Evolutionary conservation across 352 stramenopile genomes (phyloP), one percentile per base, ranked within the genome.

Genomic region (Phytophthora brassicae): DNA sequence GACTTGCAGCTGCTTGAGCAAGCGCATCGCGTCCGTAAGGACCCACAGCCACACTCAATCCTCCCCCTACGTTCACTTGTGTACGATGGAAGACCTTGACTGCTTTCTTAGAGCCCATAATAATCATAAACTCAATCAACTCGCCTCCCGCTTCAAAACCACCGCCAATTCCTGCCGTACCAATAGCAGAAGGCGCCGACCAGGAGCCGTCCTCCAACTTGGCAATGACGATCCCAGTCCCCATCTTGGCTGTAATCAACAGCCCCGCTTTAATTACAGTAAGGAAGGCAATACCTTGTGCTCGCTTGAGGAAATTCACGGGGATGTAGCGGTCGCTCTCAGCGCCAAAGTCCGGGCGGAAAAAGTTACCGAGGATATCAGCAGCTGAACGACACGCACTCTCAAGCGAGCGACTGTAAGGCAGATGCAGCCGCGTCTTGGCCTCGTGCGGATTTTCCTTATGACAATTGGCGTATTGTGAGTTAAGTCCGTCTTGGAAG

Each of bases 101-200:
- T 0, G 95, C 90, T 22, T 88, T 86, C 22, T 95, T 79, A 1
- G 86, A 97, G 67, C 96, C 96, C 24, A 98, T 77, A 36, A 98
- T 88, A 71, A 98, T 97, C 59, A 98, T 90, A 51, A 98, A 89
- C 76, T 98, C 93, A 11, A 96, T 90, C 13, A 98, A 70, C 69
- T 98, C 92, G 14, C 91, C 92, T 26, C 94, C 94, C 23, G 86
- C 77, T 54, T 98, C 75, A 3, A 93, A 84, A 28, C 94, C 93
- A 70, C 77, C 79, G 11, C 88, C 87, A 47, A 98, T 83, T 11
- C 94, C 93, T 0, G 84, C 86, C 0, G 91, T 94, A n/a, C 92
- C 93, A 60, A 98, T 98, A 8, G 95, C 95, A 24, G 84, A 97
- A 1, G 95, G 95, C 8, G 94, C 90, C 19, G 87, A 97, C 95